phyloP scores from a whole-genome alignment of 108 stramenopile genomes.

The Skeletonema grethae region DNA sequence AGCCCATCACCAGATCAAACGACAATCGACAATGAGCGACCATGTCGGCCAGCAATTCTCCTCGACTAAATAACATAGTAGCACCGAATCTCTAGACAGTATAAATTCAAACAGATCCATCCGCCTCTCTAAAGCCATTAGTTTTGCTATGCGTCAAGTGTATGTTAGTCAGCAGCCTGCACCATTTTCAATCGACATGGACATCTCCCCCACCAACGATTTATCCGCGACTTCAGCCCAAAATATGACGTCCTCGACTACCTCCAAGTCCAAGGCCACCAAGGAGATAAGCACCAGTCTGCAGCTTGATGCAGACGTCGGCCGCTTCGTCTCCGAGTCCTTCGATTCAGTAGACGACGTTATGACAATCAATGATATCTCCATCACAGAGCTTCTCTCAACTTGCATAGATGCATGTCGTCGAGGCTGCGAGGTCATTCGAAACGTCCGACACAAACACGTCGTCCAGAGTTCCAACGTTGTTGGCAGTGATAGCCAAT shows the following conservation, averaged over 20 bases:
- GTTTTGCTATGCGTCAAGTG: too few relatives aligned
- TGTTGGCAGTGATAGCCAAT: neutral
- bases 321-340: neutral
- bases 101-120: too few relatives aligned
- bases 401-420: constrained; percentile 72
- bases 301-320: neutral
- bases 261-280: neutral
- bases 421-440: constrained; percentile 70
- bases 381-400: constrained; percentile 55
- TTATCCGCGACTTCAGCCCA: neutral
- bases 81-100: too few relatives aligned
- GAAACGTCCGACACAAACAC: constrained; percentile 40
- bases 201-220: neutral
- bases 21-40: too few relatives aligned
- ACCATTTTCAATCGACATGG: neutral
- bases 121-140: too few relatives aligned
- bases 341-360: neutral
- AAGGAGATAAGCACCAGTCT: neutral
- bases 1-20: too few relatives aligned
- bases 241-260: neutral
- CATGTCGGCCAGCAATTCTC: too few relatives aligned
- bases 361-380: constrained; percentile 35
- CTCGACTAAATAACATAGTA: too few relatives aligned
- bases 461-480: constrained; percentile 11
- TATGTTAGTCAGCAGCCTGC: neutral